These are phyloP conservation scores for Mycena pura DNA, from an alignment of 768 basidiomycete species.

Conservation along the genomic window DNA sequence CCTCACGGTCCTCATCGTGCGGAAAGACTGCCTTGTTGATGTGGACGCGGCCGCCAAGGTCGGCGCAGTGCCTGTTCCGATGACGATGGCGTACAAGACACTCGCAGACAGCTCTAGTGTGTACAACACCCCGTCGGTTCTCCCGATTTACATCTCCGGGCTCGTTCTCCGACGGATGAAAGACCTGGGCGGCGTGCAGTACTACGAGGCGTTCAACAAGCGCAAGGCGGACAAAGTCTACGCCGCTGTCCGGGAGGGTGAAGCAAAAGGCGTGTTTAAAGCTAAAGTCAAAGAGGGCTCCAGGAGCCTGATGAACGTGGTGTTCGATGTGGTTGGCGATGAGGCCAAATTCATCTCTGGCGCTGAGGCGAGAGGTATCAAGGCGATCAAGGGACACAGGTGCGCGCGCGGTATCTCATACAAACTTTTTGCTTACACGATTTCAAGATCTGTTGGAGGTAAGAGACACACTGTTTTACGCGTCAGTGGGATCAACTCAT, in stretches of 20 bases:
- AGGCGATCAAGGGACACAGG: slow-evolving; percentile 92
- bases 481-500: background rate
- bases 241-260: slow-evolving; percentile 70
- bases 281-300: slow-evolving; percentile 76
- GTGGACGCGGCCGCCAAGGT: slow-evolving; percentile 78
- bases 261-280: slow-evolving; percentile 70
- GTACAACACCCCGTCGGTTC: slow-evolving; percentile 93
- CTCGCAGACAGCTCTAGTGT: slow-evolving; percentile 78
- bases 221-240: slow-evolving; percentile 84
- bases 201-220: slow-evolving; percentile 70
- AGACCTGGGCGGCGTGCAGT: slow-evolving; percentile 67
- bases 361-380: slow-evolving; percentile 81
- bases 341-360: slow-evolving; percentile 81
- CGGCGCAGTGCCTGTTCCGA: slow-evolving; percentile 78
- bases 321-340: slow-evolving; percentile 81
- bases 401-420: slow-evolving; percentile 48
- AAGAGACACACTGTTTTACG: background rate
- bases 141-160: slow-evolving; percentile 89
- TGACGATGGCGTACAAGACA: slow-evolving; percentile 83
- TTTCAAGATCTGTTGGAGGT: slow-evolving; percentile 26
- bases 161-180: slow-evolving; percentile 80
- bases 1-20: slow-evolving; percentile 89
- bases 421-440: background rate
- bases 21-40: slow-evolving; percentile 93
- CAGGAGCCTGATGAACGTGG: slow-evolving; percentile 96